phyloP scores from a whole-genome alignment of 139 green algal species.

The Dunaliella primolecta region DNA sequence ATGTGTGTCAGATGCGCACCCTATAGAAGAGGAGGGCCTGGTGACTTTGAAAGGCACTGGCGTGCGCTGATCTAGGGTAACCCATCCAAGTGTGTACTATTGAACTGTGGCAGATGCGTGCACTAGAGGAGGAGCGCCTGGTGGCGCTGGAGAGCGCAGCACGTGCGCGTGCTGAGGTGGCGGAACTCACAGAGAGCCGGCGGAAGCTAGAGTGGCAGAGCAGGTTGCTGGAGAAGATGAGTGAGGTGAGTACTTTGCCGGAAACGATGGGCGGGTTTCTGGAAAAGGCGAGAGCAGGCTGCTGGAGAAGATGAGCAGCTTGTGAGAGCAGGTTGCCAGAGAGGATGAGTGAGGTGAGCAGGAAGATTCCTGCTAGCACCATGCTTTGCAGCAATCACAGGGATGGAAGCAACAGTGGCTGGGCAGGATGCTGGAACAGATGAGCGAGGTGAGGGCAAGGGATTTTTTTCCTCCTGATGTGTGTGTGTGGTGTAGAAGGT shows the following conservation, averaged over 20 bases:
- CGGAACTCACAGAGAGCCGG: slow-evolving; percentile 44
- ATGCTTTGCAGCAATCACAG: too few species aligned
- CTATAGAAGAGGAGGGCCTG: too few species aligned
- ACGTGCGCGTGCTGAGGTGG: slow-evolving; percentile 43
- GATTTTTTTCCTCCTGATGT: too few species aligned
- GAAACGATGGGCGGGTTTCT: neutral
- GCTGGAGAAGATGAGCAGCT: slow-evolving; percentile 60
- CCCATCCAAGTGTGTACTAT: too few species aligned
- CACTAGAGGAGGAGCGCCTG: slow-evolving; percentile 48
- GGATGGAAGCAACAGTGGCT: too few species aligned
- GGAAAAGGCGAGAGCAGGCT: slow-evolving; percentile 49
- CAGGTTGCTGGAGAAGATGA: slow-evolving; percentile 63
- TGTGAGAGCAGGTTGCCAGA: slow-evolving; percentile 15
- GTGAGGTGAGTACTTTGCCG: slow-evolving; percentile 29
- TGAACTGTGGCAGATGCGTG: slow-evolving; percentile 46
- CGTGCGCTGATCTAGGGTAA: too few species aligned
- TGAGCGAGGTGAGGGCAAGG: neutral
- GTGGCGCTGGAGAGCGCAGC: slow-evolving; percentile 51
- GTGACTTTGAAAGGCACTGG: too few species aligned
- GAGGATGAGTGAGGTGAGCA: neutral
- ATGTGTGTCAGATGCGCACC: too few species aligned
- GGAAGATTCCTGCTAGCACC: too few species aligned
- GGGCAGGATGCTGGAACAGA: neutral
- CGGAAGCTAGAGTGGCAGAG: slow-evolving; percentile 58
- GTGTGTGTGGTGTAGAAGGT: too few species aligned